phyloP scores from a whole-genome alignment of 306 rosid genomes.

The apple (Malus domestica) region DNA sequence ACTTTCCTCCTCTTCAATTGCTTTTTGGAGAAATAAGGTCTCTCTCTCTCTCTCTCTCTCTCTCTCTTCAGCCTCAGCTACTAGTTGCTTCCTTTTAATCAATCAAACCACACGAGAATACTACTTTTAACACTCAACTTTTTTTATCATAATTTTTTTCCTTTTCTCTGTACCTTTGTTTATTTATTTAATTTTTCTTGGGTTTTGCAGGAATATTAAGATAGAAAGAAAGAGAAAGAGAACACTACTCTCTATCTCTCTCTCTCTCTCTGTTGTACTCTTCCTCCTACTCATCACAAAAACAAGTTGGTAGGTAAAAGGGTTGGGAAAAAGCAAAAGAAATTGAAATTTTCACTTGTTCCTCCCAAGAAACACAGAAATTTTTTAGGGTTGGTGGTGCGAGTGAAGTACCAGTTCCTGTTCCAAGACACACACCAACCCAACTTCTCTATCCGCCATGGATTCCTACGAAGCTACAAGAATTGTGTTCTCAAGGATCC shows the following conservation, averaged over 20 bases:
- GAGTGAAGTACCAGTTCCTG: slow-evolving; percentile 13
- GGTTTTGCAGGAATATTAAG: slow-evolving; percentile 74
- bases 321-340: slow-evolving; percentile 61
- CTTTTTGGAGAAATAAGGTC: slow-evolving; percentile 26
- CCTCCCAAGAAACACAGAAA: slow-evolving; percentile 1
- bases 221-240: background rate
- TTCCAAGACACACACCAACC: slow-evolving; percentile 11
- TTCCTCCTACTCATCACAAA: slow-evolving; percentile 36
- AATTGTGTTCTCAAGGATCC: slow-evolving; percentile 81
- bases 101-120: slow-evolving; percentile 61
- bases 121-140: slow-evolving; percentile 48
- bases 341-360: slow-evolving; percentile 9
- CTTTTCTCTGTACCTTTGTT: slow-evolving; percentile 20
- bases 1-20: background rate
- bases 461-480: slow-evolving; percentile 93
- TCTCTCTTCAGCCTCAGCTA: background rate
- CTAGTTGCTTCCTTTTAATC: slow-evolving; percentile 37
- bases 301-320: slow-evolving; percentile 49
- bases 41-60: no score
- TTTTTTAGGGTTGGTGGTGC: slow-evolving; percentile 24
- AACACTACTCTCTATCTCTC: background rate
- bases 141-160: background rate
- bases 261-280: slow-evolving; percentile 2
- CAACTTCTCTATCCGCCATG: slow-evolving; percentile 32
- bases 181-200: slow-evolving; percentile 22